Evolutionary conservation across 768 basidiomycete genomes (phyloP), one percentile per base, ranked within the genome.

Genomic region (Termitomyces sp.): DNA sequence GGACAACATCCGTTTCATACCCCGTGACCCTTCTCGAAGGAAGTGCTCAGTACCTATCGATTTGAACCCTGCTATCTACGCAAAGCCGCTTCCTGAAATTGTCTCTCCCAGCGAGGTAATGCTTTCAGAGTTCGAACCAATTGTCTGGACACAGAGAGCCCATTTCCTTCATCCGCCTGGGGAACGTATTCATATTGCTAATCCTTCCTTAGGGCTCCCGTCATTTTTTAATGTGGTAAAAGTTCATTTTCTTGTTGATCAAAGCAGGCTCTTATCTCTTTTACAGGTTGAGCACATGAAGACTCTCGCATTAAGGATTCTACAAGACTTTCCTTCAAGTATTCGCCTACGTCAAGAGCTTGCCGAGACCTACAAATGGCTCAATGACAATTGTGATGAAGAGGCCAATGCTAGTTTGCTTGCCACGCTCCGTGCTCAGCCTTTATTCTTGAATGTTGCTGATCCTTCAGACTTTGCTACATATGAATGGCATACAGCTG

Each of bases 61-160:
- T 6, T 47, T 68, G 40, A 57, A 63, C 14, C 59, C 68, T 48
- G 63, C 63, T 1, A 49, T 50, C 6, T 70, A 72, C 49, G 65
- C 73, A 36, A 59, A 58, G 1, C 54, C 46, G 8, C 62, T 79
- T 22, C 71, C 68, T 5, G 38, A 32, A 1, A 55, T 80, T 13
- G 74, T 80, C 2, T 63, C 73, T 0, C 79, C 80, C 0, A 62
- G 45, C 6, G 57, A 79, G 48, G 58, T 79, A 2, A 69, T 81
- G 10, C 71, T 70, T 35, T 48, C 65, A 18, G 68, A 75, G 36
- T 73, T 68, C 50, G 73, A 76, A 61, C 55, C 73, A 0, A 68
- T 83, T 11, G 75, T 75, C 7, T 83, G 81, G 81, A 79, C 78
- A 4, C 80, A 83, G 54, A 66, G 79, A n/a, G 79, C 70, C 2